These are phyloP conservation scores for Diaporthe destruens DNA, from an alignment of 2,329 filamentous ascomycete genomes.

Conservation along the genomic window DNA sequence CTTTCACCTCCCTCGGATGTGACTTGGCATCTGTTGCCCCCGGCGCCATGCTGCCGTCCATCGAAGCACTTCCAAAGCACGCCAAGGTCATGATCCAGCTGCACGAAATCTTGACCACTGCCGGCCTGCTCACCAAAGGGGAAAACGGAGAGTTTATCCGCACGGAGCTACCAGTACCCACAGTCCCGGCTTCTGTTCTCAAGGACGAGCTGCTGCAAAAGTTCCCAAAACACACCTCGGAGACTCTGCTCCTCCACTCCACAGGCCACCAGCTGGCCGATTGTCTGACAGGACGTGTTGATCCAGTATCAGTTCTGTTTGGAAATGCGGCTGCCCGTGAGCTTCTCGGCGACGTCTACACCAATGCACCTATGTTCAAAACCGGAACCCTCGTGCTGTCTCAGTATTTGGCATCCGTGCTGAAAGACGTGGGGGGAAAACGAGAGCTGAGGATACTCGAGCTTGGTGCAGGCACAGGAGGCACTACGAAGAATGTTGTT, in stretches of 20 bases:
- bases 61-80: conserved; percentile 46
- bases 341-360: conserved; percentile 54
- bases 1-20: conserved; percentile 49
- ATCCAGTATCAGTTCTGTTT: conserved; percentile 57
- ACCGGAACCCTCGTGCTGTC: conserved; percentile 44
- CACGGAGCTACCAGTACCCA: conserved; percentile 34
- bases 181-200: conserved; percentile 42
- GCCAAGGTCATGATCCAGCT: conserved; percentile 47
- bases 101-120: conserved; percentile 47
- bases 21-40: conserved; percentile 42
- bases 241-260: conserved; percentile 50
- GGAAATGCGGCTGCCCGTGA: conserved; percentile 45
- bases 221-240: conserved; percentile 51
- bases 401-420: conserved; percentile 41
- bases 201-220: conserved; percentile 45
- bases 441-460: conserved; percentile 55
- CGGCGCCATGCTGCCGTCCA: conserved; percentile 44
- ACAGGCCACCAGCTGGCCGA: conserved; percentile 53
- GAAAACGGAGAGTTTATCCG: conserved; percentile 16
- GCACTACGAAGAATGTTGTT: conserved; percentile 53
- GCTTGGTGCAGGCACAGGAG: conserved; percentile 58
- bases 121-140: conserved; percentile 39
- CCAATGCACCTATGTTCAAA: conserved; percentile 47
- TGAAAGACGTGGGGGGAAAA: conserved; percentile 14
- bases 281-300: conserved; percentile 52